Base-by-base conservation (phyloP, 2,329 filamentous ascomycete genomes). In the Neofusicoccum cordaticola region DNA sequence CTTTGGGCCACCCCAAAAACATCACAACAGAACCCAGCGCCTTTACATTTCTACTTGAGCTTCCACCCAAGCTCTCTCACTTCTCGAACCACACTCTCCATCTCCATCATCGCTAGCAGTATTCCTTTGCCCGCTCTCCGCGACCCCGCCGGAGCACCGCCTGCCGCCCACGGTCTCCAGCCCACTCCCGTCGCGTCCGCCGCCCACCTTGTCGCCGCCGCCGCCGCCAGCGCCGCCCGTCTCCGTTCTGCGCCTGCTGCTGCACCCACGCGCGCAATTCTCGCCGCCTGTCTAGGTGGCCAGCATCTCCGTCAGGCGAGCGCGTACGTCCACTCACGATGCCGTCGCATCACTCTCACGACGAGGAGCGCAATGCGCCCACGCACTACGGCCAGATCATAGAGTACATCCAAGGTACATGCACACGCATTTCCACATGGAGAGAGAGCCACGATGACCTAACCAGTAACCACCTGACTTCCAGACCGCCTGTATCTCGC, bases 401-500 rank as follows among this genome's bases (percentile, higher is more conserved):
- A 75, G 93, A 97, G 83, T 97, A 97, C 79, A 96, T 97, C 73
- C 91, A 93, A 83, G 91, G 93, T 96, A 84, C 73, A 86, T 81
- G 62, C 39, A 8, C 63, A 31, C 68, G 67, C 60, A 69, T 66
- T 71, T 68, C 67, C 70, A 71, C 13, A 2, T 31, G 27, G 27
- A 4, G 15, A n/a, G 15, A 41, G 12, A 35, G 9, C 47, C n/a
- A 12, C 15, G 31, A 31, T 50, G 44, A 31, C n/a, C 56, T 61
- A 47, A 61, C 12, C 44, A 22, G 57, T 22, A 13, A 22, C 3
- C 11, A 19, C 22, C 8, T 22, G 42, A 12, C 51, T 34, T 64
- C 66, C 74, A 97, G 95, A 97, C 81, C 92, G 94, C 65, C 85
- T 99, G 58, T 99, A 98, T 77, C 88, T 99, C 69, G 95, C 92